Conservation (phyloP, 257 asterid genomes). For the Datura wrightii region DNA sequence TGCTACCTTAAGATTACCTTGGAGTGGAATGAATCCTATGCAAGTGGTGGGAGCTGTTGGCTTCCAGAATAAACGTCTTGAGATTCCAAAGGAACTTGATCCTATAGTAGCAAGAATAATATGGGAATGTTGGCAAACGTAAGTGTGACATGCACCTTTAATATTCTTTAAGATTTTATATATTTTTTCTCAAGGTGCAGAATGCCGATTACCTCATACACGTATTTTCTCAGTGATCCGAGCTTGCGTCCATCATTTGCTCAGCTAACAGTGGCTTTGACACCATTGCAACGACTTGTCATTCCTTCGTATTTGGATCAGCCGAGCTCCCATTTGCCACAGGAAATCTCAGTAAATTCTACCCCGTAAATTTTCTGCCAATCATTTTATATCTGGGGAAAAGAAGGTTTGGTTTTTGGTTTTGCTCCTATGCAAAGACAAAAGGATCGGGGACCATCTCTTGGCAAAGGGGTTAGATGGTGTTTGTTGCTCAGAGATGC, state of each 20-base stretch:
- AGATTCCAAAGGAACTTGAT: slow-evolving; percentile 95
- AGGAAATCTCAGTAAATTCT: slow-evolving; percentile 65
- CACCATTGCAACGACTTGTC: slow-evolving; percentile 87
- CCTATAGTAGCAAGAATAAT: slow-evolving; percentile 92
- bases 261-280: slow-evolving; percentile 83
- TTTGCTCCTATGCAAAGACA: background rate
- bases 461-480: slow-evolving; percentile 10
- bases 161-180: background rate
- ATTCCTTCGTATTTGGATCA: slow-evolving; percentile 67
- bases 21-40: slow-evolving; percentile 99
- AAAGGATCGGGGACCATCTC: background rate
- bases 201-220: slow-evolving; percentile 17
- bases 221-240: slow-evolving; percentile 69
- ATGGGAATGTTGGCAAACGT: slow-evolving; percentile 99
- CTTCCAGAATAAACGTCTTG: slow-evolving; percentile 95
- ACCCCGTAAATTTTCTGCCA: slow-evolving; percentile 50
- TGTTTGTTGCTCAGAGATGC: background rate
- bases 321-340: slow-evolving; percentile 55
- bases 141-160: slow-evolving; percentile 35
- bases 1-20: slow-evolving; percentile 90
- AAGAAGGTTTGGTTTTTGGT: background rate
- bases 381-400: background rate
- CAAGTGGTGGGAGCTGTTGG: slow-evolving; percentile 99
- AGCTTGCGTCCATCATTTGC: slow-evolving; percentile 93
- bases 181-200: slow-evolving; percentile 13